Conservation (phyloP, 192 early-diverging fungal species). For the Coemansia interrupta region DNA sequence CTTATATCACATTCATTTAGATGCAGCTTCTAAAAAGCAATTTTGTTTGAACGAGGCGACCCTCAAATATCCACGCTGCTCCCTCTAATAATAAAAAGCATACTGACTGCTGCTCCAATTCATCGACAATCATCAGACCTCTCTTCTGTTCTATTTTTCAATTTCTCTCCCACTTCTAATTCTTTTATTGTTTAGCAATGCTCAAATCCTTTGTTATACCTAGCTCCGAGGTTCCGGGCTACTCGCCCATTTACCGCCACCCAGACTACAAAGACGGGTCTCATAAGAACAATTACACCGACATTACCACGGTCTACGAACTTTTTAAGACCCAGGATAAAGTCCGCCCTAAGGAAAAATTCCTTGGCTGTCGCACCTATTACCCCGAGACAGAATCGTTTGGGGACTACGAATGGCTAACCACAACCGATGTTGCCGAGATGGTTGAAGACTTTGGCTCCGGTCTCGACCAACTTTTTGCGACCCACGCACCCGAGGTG, state of each 20-base stretch:
- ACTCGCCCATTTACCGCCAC: neutral
- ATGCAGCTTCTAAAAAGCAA: too few species aligned
- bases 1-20: too few species aligned
- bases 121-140: too few species aligned
- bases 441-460: conserved; percentile 60
- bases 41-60: too few species aligned
- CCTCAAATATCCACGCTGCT: too few species aligned
- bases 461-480: conserved; percentile 65
- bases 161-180: too few species aligned
- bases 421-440: conserved; percentile 48
- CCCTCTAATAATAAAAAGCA: too few species aligned
- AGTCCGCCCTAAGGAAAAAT: neutral
- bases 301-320: neutral
- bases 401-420: conserved; percentile 59
- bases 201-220: neutral
- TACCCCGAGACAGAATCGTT: conserved; percentile 39
- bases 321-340: neutral
- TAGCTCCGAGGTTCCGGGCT: neutral
- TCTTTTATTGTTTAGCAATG: neutral
- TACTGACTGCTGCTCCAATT: too few species aligned
- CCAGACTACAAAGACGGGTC: neutral
- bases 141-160: too few species aligned
- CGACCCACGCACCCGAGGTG: conserved; percentile 10
- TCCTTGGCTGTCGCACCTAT: neutral
- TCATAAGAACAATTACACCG: neutral